phyloP scores from a whole-genome alignment of 441 rosid genomes.

The Adansonia rubrostipa region DNA sequence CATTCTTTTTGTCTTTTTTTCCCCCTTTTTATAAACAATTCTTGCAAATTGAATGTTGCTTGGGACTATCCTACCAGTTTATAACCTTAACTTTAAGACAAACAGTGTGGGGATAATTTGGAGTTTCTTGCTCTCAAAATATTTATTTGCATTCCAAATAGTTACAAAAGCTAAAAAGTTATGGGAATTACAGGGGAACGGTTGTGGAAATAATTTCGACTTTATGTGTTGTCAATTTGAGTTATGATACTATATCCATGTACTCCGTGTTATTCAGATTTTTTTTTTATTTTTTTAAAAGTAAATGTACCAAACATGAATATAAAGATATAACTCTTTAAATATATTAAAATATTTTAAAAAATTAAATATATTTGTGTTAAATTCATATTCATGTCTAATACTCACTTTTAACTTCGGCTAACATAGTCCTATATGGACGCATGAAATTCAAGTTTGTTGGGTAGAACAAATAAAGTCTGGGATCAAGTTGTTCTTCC shows the following conservation, averaged over 20 bases:
- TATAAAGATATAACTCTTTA: too few relatives aligned
- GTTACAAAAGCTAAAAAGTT: conserved; percentile 1
- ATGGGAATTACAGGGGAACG: background rate
- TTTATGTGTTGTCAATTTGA: background rate
- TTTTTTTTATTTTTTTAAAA: background rate
- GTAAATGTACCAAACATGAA: too few relatives aligned
- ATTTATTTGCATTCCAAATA: background rate
- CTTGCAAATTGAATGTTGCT: background rate
- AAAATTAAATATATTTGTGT: too few relatives aligned
- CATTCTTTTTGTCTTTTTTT: background rate
- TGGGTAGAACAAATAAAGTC: background rate
- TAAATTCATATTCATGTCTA: too few relatives aligned
- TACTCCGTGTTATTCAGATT: background rate
- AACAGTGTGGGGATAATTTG: background rate
- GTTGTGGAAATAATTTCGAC: background rate
- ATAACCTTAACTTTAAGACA: background rate
- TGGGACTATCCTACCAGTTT: background rate
- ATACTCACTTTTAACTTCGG: too few relatives aligned
- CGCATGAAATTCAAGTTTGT: too few relatives aligned
- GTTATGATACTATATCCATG: background rate
- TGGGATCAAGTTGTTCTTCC: background rate
- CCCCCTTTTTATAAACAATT: background rate
- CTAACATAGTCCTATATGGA: too few relatives aligned
- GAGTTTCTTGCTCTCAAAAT: background rate
- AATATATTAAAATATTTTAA: too few relatives aligned